Evolutionary conservation across 2,329 filamentous ascomycete species (phyloP).

Genomic region (Diplodia intermedia): DNA sequence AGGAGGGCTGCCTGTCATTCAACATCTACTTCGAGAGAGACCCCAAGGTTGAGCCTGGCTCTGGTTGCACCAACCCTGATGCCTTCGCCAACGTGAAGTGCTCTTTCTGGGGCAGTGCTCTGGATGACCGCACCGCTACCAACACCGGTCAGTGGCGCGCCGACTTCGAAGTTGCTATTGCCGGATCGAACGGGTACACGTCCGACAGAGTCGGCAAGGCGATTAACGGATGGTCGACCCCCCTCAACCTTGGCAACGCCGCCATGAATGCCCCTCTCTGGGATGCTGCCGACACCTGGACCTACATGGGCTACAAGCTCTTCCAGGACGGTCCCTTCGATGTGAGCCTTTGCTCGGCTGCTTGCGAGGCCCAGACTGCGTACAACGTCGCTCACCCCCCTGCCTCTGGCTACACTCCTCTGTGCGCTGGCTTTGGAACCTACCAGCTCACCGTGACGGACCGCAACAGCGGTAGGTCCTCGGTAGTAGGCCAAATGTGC

Average conservation of each 20-base stretch:
- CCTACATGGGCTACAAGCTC: constrained; percentile 39
- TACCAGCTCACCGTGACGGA: constrained; percentile 42
- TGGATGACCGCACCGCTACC: constrained; percentile 34
- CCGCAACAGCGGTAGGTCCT: constrained; percentile 11
- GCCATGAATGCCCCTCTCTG: constrained; percentile 42
- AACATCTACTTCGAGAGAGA: constrained; percentile 38
- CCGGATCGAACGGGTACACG: constrained; percentile 37
- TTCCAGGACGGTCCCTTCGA: constrained; percentile 43
- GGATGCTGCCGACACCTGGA: constrained; percentile 34
- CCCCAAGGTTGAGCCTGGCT: constrained; percentile 33
- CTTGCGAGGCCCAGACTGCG: constrained; percentile 35
- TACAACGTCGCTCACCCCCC: constrained; percentile 22
- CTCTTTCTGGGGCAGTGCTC: constrained; percentile 41
- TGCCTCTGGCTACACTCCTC: neutral
- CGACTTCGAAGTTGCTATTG: constrained; percentile 36
- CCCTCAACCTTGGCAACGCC: constrained; percentile 35
- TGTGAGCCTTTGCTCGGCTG: constrained; percentile 41
- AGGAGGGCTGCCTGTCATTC: constrained; percentile 36
- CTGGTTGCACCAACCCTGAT: constrained; percentile 35
- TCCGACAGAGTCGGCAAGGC: neutral
- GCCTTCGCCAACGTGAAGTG: constrained; percentile 42
- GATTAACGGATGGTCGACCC: constrained; percentile 29
- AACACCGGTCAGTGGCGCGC: constrained; percentile 40
- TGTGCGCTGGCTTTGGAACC: constrained; percentile 46
- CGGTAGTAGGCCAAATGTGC: constrained; percentile 37